These are phyloP conservation scores for Letharia columbiana DNA, from an alignment of 495 filamentous ascomycete genomes.

Conservation along the genomic window DNA sequence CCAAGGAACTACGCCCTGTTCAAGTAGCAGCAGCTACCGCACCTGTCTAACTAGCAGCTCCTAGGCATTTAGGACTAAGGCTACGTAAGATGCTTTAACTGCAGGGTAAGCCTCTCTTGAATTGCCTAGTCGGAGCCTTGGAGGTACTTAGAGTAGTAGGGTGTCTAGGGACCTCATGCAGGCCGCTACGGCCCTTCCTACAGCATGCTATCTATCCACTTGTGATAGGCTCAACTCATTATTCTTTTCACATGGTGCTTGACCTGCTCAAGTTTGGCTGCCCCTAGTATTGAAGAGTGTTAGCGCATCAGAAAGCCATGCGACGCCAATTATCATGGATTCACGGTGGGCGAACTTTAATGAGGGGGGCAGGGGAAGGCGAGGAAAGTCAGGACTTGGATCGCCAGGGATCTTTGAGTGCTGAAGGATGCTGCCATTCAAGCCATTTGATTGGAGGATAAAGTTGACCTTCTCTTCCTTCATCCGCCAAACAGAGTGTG, in stretches of 20 bases:
- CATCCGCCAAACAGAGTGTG: conserved; percentile 2
- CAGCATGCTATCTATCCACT: neutral
- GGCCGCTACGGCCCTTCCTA: conserved; percentile 2
- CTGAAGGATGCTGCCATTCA: neutral
- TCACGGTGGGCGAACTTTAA: neutral
- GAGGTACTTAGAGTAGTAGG: neutral
- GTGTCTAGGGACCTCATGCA: neutral
- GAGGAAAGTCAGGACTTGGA: neutral
- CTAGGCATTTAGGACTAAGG: neutral
- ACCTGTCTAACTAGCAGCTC: neutral
- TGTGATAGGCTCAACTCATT: neutral
- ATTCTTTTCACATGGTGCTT: no score
- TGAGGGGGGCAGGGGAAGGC: neutral
- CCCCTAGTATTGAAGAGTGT: neutral
- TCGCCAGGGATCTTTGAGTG: neutral
- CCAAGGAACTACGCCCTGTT: conserved; percentile 1
- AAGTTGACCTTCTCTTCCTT: neutral
- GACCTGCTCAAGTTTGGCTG: neutral
- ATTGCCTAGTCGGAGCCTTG: neutral
- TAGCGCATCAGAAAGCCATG: conserved; percentile 2
- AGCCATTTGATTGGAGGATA: neutral
- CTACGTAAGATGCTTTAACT: conserved; percentile 1
- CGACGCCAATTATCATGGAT: neutral
- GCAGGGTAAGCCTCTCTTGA: neutral
- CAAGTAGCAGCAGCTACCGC: conserved; percentile 6